phyloP scores from a whole-genome alignment of 164 flowering plant genomes.

The Aristolochia contorta region DNA sequence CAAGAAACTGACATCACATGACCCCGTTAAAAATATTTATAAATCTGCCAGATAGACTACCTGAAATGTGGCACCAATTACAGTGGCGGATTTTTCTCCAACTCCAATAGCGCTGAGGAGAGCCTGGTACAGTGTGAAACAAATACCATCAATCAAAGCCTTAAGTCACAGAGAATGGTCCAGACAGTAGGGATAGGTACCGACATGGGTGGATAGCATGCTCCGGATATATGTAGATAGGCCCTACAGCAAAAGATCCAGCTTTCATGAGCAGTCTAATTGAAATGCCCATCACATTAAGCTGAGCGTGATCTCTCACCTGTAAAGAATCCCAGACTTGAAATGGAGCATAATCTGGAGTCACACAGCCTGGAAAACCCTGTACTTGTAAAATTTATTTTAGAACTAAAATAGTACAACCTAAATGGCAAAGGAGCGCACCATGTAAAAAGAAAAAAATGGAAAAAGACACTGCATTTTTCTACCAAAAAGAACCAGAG shows the following conservation, averaged over 20 bases:
- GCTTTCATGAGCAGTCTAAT: background rate
- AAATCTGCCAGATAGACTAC: conserved; percentile 19
- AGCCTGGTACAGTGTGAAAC: conserved; percentile 37
- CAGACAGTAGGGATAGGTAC: background rate
- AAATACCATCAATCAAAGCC: background rate
- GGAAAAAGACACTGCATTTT: too few species aligned
- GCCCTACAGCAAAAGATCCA: conserved; percentile 38
- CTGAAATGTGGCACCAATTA: conserved; percentile 96
- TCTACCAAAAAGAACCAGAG: too few species aligned
- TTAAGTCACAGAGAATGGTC: background rate
- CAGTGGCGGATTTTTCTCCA: conserved; percentile 95
- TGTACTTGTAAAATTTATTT: conserved; percentile 13
- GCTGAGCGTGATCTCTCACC: conserved; percentile 25
- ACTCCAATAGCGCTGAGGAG: conserved; percentile 96
- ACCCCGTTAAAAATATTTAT: too few species aligned
- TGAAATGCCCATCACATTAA: too few species aligned
- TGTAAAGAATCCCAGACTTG: conserved; percentile 94
- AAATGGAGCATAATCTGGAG: conserved; percentile 85
- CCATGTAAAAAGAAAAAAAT: too few species aligned
- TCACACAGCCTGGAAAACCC: conserved; percentile 95
- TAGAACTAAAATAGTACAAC: too few species aligned
- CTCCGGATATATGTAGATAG: conserved; percentile 83
- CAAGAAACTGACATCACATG: too few species aligned
- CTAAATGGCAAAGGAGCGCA: too few species aligned
- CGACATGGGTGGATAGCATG: conserved; percentile 98